A percentile compares a stretch with the other conserved stretches of the same genome.
phyloP scores from a whole-genome alignment of 2,329 filamentous ascomycete species.

The Pyrenochaeta sp. region DNA sequence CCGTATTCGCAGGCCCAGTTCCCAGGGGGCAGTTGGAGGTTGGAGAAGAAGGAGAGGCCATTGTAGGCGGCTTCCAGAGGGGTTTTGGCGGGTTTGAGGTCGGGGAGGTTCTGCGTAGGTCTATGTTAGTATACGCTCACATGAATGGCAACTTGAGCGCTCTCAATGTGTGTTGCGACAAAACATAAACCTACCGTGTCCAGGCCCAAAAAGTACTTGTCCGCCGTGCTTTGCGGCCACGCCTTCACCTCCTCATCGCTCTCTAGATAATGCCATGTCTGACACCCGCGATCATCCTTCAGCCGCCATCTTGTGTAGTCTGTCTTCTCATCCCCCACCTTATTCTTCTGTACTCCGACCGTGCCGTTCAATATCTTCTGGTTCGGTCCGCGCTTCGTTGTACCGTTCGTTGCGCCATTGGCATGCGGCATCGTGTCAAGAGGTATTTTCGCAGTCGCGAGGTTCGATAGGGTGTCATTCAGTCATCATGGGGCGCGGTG shows the following conservation, averaged over 20 bases:
- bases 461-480: background rate
- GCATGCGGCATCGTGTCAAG: slow-evolving; percentile 25
- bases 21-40: slow-evolving; percentile 85
- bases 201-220: slow-evolving; percentile 86
- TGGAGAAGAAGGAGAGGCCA: slow-evolving; percentile 85
- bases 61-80: slow-evolving; percentile 83
- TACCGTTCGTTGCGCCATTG: slow-evolving; percentile 36
- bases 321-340: slow-evolving; percentile 61
- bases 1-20: slow-evolving; percentile 99
- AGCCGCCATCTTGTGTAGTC: slow-evolving; percentile 87
- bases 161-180: background rate
- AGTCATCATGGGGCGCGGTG: slow-evolving; percentile 8
- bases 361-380: slow-evolving; percentile 19
- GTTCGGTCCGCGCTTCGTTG: slow-evolving; percentile 22
- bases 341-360: slow-evolving; percentile 21
- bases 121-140: background rate
- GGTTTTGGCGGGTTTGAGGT: slow-evolving; percentile 73
- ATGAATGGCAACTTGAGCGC: background rate
- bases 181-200: slow-evolving; percentile 67
- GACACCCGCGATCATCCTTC: slow-evolving; percentile 80
- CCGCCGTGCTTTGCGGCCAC: slow-evolving; percentile 89
- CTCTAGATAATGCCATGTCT: slow-evolving; percentile 92
- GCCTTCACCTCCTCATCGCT: slow-evolving; percentile 73
- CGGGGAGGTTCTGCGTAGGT: slow-evolving; percentile 71
- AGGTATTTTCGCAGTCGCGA: slow-evolving; percentile 4